phyloP scores from a whole-genome alignment of 2,329 filamentous ascomycete genomes.

The Ophiostoma quercus region DNA sequence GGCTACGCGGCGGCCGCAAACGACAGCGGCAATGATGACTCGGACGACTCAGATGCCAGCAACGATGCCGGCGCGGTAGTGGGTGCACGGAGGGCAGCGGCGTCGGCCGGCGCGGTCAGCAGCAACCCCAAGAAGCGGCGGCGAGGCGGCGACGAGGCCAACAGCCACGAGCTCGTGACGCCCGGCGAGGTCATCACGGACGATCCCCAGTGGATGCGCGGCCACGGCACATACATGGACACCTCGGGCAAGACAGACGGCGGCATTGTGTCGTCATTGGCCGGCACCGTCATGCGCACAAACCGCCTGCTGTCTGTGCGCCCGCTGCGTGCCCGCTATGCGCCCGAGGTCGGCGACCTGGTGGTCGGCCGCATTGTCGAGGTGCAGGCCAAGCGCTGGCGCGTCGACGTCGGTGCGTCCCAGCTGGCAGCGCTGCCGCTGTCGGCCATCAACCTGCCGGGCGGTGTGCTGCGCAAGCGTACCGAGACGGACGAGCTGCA shows the following conservation, averaged over 20 bases:
- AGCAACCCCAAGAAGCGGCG: constrained; percentile 14
- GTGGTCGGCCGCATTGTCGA: constrained; percentile 90
- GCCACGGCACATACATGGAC: constrained; percentile 83
- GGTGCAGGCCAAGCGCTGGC: constrained; percentile 91
- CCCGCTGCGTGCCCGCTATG: constrained; percentile 86
- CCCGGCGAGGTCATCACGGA: constrained; percentile 84
- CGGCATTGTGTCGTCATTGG: constrained; percentile 81
- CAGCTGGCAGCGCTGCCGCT: constrained; percentile 81
- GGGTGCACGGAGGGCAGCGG: constrained; percentile 34
- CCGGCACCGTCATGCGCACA: constrained; percentile 83
- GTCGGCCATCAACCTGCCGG: constrained; percentile 87
- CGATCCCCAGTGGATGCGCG: constrained; percentile 96
- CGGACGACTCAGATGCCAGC: constrained; percentile 37
- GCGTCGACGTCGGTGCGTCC: constrained; percentile 85
- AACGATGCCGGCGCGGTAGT: constrained; percentile 38
- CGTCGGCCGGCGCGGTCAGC: constrained; percentile 11
- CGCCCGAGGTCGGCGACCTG: constrained; percentile 91
- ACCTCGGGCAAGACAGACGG: constrained; percentile 42
- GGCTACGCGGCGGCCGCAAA: constrained; percentile 14
- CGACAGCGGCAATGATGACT: constrained; percentile 26
- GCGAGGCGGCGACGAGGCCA: constrained; percentile 28
- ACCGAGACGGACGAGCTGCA: constrained; percentile 96
- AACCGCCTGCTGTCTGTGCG: constrained; percentile 94
- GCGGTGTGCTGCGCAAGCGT: constrained; percentile 82
- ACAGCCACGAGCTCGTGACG: constrained; percentile 62